Evolutionary conservation across 148 eudicot genomes (phyloP).

Genomic region (Pouteria glomerata): DNA sequence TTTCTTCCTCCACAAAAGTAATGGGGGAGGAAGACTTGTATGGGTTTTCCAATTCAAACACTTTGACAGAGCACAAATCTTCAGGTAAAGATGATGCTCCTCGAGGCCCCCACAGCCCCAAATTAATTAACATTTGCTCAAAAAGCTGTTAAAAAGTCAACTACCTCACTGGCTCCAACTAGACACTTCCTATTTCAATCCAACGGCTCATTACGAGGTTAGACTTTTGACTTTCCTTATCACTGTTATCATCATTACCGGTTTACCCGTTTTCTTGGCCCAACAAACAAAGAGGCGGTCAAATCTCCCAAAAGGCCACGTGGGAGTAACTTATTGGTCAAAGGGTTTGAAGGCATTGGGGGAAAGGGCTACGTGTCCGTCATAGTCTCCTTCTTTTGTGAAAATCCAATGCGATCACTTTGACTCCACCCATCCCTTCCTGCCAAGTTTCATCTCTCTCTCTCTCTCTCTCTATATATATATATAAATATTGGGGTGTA

Average conservation of each 20-base stretch:
- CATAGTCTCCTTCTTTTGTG: not conserved
- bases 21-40: conserved; percentile 12
- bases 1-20: not conserved
- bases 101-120: not conserved
- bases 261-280: conserved; percentile 17
- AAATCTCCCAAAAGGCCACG: conserved; percentile 23
- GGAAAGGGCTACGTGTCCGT: no score
- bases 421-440: conserved; percentile 23
- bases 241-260: conserved; percentile 20
- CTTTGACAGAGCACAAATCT: conserved; percentile 9
- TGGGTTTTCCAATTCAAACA: not conserved
- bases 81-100: not conserved
- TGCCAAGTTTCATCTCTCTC: not conserved
- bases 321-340: conserved; percentile 13
- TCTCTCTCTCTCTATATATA: conserved; percentile 11
- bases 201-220: conserved; percentile 41
- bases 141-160: conserved; percentile 27
- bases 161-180: conserved; percentile 34
- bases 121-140: conserved; percentile 10
- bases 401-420: conserved; percentile 12
- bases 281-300: conserved; percentile 16
- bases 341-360: conserved; percentile 22
- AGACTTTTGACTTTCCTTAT: conserved; percentile 45
- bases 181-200: conserved; percentile 16
- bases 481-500: not conserved